These are phyloP conservation scores for Pisolithus albus DNA, from an alignment of 768 basidiomycete genomes.

Conservation along the genomic window DNA sequence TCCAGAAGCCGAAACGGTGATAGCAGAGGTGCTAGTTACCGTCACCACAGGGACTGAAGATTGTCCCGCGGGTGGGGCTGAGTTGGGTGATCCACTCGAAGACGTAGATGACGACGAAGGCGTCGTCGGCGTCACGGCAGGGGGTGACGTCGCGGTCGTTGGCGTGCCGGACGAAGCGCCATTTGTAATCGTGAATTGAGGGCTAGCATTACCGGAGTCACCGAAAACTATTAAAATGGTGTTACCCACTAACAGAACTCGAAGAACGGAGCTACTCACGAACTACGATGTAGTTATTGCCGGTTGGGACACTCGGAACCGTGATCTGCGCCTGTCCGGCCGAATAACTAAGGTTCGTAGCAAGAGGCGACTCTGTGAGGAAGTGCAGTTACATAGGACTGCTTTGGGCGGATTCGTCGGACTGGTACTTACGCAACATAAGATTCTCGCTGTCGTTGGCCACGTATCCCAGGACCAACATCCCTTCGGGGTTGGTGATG, in stretches of 20 bases:
- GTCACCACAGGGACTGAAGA: neutral
- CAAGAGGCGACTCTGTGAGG: constrained; percentile 27
- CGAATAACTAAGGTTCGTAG: constrained; percentile 27
- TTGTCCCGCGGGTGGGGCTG: neutral
- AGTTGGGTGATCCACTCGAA: neutral
- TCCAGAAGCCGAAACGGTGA: neutral
- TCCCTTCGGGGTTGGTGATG: constrained; percentile 25
- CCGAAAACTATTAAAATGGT: constrained; percentile 26
- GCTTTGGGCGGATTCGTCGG: neutral
- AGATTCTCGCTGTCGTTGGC: constrained; percentile 27
- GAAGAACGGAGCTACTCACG: constrained; percentile 19
- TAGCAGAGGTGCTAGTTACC: neutral
- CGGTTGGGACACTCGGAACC: constrained; percentile 28
- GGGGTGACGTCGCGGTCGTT: constrained; percentile 7
- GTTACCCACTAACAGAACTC: neutral
- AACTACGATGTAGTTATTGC: constrained; percentile 31
- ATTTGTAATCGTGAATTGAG: constrained; percentile 42
- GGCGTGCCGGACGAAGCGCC: constrained; percentile 45
- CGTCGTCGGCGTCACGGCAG: constrained; percentile 2
- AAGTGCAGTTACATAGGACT: neutral
- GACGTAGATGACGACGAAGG: constrained; percentile 1
- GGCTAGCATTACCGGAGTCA: constrained; percentile 37
- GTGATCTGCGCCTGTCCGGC: constrained; percentile 28
- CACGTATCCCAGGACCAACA: constrained; percentile 21
- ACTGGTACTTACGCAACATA: constrained; percentile 20